Evolutionary conservation across 768 basidiomycete genomes (phyloP), one percentile per base, ranked within the genome.

Genomic region (Inosperma sp.): DNA sequence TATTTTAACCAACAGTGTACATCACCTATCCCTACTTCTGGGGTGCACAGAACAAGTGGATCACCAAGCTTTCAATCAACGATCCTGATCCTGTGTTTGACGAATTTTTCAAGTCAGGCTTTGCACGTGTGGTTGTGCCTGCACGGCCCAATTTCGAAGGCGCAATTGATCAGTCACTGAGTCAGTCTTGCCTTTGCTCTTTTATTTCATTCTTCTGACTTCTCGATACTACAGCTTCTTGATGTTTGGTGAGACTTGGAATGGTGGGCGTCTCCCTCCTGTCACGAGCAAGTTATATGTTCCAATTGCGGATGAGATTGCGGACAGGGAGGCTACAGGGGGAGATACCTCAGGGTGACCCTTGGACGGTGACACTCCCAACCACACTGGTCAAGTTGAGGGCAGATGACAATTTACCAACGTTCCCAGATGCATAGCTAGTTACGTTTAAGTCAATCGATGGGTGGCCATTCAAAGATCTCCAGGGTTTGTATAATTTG

Each of bases 71-170:
- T 55, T 64, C 69, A 12, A 86, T 88, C 33, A 82, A 79, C 8
- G 70, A 74, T 53, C 62, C 88, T 49, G 75, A 68, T 9, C 75
- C 88, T 16, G 62, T 61, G 1, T 89, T 87, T 64, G 74, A 76
- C 7, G 39, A 40, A 2, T 40, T 40, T 13, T 40, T 40, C 21
- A 40, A 40, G 21, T 9, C 39, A 3, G 39, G 39, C 39, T 40
- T 40, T 23, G 39, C 39, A 13, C 39, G 39, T n/a, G 39, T 40
- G 21, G 39, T 40, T 13, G 21, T 40, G 10, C 39, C 39, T 13
- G 39, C 39, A 0, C 39, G 39, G 7, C 39, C 39, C n/a, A 40
- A 40, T 22, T 40, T 40, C 25, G 39, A 40, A 23, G 39, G 39
- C 39, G 39, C 39, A 2, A 40, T 40, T 7, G 39, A 40, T 22